A percentile compares a stretch with the other conserved stretches of the same genome.
These are phyloP conservation scores for Diaporthe nobilis DNA, from an alignment of 2,329 filamentous ascomycete genomes.

Conservation along the genomic window DNA sequence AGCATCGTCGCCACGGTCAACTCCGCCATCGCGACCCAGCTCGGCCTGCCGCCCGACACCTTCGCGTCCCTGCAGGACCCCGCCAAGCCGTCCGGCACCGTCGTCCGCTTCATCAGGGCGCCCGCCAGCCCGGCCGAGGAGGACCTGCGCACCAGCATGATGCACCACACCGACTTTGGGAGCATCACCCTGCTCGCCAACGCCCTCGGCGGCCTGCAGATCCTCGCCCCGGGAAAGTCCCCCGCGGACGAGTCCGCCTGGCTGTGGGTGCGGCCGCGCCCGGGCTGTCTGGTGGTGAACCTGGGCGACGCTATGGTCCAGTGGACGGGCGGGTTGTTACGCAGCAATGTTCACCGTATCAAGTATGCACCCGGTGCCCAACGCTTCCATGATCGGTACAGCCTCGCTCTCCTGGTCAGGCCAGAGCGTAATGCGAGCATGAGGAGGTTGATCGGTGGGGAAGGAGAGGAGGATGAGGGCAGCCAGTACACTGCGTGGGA, in stretches of 20 bases:
- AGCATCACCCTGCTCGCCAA: conserved; percentile 55
- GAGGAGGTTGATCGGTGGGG: not conserved
- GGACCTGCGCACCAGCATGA: conserved; percentile 46
- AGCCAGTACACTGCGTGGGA: conserved; percentile 24
- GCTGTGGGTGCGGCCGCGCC: conserved; percentile 45
- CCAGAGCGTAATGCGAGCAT: conserved; percentile 32
- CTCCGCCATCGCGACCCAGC: conserved; percentile 46
- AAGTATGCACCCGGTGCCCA: conserved; percentile 34
- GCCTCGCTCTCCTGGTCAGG: conserved; percentile 31
- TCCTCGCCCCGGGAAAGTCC: conserved; percentile 46
- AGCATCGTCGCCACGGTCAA: conserved; percentile 43
- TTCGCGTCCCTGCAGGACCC: conserved; percentile 46
- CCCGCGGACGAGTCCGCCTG: conserved; percentile 42
- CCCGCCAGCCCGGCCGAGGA: conserved; percentile 41
- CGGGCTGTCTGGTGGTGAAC: conserved; percentile 47
- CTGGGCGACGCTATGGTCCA: conserved; percentile 44
- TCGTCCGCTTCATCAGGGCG: conserved; percentile 43
- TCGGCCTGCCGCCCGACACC: conserved; percentile 47
- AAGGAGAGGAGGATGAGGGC: not conserved
- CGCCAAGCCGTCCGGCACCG: conserved; percentile 47
- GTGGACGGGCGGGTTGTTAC: conserved; percentile 45
- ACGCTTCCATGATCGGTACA: conserved; percentile 14
- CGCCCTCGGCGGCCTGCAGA: conserved; percentile 53
- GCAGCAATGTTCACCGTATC: conserved; percentile 48
- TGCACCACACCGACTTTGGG: conserved; percentile 55